Evolutionary conservation across 345 rosid species (phyloP), one percentile per base, ranked within the genome.

Genomic region (Combretum micranthum): DNA sequence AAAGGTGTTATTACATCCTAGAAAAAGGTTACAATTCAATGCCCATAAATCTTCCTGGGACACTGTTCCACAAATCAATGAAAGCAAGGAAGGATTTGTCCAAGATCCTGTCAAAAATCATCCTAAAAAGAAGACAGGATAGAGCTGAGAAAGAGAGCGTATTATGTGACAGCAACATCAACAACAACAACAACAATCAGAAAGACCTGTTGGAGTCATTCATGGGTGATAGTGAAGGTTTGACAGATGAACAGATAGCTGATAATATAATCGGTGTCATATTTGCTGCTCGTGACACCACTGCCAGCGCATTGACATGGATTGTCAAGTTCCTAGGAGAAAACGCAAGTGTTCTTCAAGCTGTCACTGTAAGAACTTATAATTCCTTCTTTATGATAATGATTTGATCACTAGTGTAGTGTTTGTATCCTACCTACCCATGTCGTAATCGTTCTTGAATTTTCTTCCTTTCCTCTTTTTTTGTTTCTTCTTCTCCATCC

Each of bases 21-120:
- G 97, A 90, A 62, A 73, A 85, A 58, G 97, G 93, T 0, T 90
- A 90, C 83, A 90, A 90, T 61, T 90, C 97, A 32, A 85, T 90
- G 96, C 96, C 93, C 3, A 65, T 90, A 2, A 81, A 87, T 52
- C 68, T 90, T 9, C 96, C 97, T 0, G 97, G 97, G 10, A 90
- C 97, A 7, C 90, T 90, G 12, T 87, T 87, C 74, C 42, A 87
- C 84, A 80, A 80, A 68, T 62, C 97, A 3, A 90, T 90, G 95
- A 87, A 73, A 64, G 90, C 97, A 47, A 86, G 97, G 21, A 84
- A 75, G 15, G 88, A 87, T 52, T 72, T 90, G 5, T 86, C 85
- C 6, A 77, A 66, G 51, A 90, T 87, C 68, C 60, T 90, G 17
- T 83, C 86, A 1, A 82, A 59, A 68, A 79, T 79, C 68, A 61